These are phyloP conservation scores for Starmera dryadoides DNA, from an alignment of 805 yeast genomes.

Conservation along the genomic window DNA sequence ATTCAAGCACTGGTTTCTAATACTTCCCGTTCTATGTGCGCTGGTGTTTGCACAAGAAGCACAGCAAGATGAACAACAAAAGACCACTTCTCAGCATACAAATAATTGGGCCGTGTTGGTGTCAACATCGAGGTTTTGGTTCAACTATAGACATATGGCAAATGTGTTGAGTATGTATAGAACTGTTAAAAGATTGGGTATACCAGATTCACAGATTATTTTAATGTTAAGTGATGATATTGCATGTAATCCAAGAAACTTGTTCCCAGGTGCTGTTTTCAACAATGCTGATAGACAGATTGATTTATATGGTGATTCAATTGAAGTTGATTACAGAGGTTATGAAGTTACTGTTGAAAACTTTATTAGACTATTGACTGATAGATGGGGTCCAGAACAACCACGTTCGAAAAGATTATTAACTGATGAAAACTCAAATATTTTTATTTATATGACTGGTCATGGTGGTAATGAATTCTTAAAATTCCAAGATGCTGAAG, in stretches of 20 bases:
- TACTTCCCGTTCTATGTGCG: neutral
- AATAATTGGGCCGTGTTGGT: conserved; percentile 82
- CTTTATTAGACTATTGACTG: conserved; percentile 86
- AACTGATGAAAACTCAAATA: conserved; percentile 91
- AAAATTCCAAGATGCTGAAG: conserved; percentile 98
- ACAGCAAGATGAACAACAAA: neutral
- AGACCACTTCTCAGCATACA: conserved; percentile 36
- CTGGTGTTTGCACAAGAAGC: neutral
- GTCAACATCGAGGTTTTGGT: conserved; percentile 96
- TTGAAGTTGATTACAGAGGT: conserved; percentile 95
- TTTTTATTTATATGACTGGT: conserved; percentile 93
- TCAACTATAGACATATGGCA: conserved; percentile 97
- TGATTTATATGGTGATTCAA: conserved; percentile 88
- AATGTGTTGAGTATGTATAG: conserved; percentile 90
- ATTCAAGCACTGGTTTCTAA: neutral
- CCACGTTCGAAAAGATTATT: conserved; percentile 86
- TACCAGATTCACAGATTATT: conserved; percentile 96
- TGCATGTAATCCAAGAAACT: conserved; percentile 93
- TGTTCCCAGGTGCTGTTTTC: conserved; percentile 93
- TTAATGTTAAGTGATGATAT: conserved; percentile 95
- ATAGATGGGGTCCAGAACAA: conserved; percentile 91
- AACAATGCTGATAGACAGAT: conserved; percentile 88
- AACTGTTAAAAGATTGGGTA: conserved; percentile 91
- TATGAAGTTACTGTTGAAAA: conserved; percentile 98
- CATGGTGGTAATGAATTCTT: conserved; percentile 98